These are phyloP conservation scores for Colletotrichum orchidophilum DNA, from an alignment of 2,329 filamentous ascomycete species.

Conservation along the genomic window DNA sequence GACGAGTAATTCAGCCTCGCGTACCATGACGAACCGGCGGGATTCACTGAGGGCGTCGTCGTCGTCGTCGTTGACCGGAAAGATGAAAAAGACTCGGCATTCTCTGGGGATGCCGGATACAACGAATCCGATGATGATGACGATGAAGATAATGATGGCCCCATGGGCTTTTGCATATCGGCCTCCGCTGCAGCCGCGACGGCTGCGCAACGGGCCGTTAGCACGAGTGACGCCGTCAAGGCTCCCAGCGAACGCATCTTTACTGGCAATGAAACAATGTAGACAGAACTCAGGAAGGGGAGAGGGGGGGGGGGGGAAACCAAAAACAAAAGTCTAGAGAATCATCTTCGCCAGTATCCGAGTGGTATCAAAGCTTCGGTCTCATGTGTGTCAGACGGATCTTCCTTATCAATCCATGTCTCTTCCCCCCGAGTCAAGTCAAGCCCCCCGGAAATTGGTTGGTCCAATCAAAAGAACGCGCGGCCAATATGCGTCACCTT, in stretches of 20 bases:
- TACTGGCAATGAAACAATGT: too few species aligned
- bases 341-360: slow-evolving; percentile 2
- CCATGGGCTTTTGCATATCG: slow-evolving; percentile 14
- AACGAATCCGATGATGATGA: background rate
- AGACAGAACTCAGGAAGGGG: too few species aligned
- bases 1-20: slow-evolving; percentile 55
- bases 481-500: slow-evolving; percentile 29
- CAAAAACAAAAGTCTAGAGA: background rate
- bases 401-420: slow-evolving; percentile 17
- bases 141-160: background rate
- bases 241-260: background rate
- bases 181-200: background rate
- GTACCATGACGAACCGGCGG: background rate
- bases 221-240: background rate
- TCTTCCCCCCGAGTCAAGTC: slow-evolving; percentile 18
- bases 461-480: slow-evolving; percentile 28
- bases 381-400: background rate
- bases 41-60: too few species aligned
- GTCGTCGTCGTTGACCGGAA: background rate
- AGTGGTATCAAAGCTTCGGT: slow-evolving; percentile 1
- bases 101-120: background rate
- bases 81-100: background rate
- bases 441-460: background rate
- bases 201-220: background rate
- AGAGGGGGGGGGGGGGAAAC: too few species aligned